Evolutionary conservation across 345 rosid genomes (phyloP), one percentile per base, ranked within the genome.

Genomic region (Eucalyptus brandiana): DNA sequence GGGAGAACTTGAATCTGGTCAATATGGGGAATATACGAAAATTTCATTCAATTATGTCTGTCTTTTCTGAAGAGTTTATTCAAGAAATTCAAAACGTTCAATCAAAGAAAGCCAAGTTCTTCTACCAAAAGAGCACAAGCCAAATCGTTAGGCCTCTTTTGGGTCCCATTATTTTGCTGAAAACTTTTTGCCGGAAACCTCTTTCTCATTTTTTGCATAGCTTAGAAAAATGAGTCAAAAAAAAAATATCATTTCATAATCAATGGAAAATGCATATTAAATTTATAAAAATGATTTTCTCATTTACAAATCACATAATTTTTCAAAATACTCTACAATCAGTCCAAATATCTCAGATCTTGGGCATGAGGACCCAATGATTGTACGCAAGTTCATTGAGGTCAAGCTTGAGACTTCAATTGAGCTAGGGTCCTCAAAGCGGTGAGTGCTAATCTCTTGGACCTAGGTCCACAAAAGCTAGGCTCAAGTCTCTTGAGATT

Each of bases 371-470:
- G 3, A 32, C 19, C 23, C 4, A n/a, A 69, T 9, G 4, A 19
- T 19, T 4, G 4, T 67, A 19, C 23, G 12, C 6, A 17, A 3
- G 40, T 69, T 12, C 80, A 17, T 2, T 17, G 0, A 32, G 11
- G 4, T 7, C 1, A 5, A 3, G 42, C 26, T 9, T 0, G 1
- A 3, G 26, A 5, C 11, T 7, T 3, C 16, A 5, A 18, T 32
- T 32, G 4, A 54, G 67, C 21, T 0, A 1, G 0, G 80, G 6
- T 32, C 9, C 42, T 8, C 2, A 9, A 9, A 67, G 42, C 0
- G 2, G 9, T 17, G 54, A 1, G 54, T 51, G 17, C 54, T 6
- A 51, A 51, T 51, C 81, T 72, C 28, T 62, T 62, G 3, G 45
- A 6, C 14, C 2, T 51, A 8, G 23, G 23, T 67, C 12, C 1